Evolutionary conservation across 1,139 yeast genomes (phyloP), one percentile per base, ranked within the genome.

Genomic region (Diutina pseudorugosa): DNA sequence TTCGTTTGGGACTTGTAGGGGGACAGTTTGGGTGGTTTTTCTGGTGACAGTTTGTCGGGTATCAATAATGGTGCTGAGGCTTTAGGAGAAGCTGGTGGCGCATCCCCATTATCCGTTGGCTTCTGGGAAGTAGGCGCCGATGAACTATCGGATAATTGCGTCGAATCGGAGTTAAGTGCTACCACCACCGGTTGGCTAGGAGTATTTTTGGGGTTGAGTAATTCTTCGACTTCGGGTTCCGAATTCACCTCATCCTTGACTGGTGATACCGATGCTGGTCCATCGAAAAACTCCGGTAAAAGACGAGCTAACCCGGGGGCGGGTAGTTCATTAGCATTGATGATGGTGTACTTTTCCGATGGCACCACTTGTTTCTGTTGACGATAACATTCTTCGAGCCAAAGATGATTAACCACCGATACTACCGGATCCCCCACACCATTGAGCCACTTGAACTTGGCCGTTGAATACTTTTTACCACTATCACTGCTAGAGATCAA

Each of bases 341-440:
- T 14, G 11, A 30, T 30, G 36, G 36, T 30, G n/a, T 30, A 30
- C n/a, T 30, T 30, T 30, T 30, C 36, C n/a, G n/a, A 5, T 11
- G n/a, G n/a, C 5, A 30, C 36, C 5, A 73, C 59, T 49, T 66
- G 65, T 91, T 18, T 25, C 94, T 85, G 49, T 73, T 66, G 0
- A 82, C 72, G 61, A 27, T 74, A 85, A 52, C 86, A 77, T 55
- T 87, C 94, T 62, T 93, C 98, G n/a, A 93, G 67, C 98, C 98
- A 93, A 19, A 83, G 62, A 64, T 88, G 96, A 61, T 85, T 90
- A 0, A 88, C 84, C 1, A 85, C 65, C 41, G 68, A 69, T 27
- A 83, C 75, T 20, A 27, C 21, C 36, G 49, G 49, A 14, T 16
- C 14, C 7, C 49, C 49, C 3, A 8, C 21, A 4, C 21, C 49